Conservation (phyloP, 257 asterid genomes). For the Echites panduratus region DNA sequence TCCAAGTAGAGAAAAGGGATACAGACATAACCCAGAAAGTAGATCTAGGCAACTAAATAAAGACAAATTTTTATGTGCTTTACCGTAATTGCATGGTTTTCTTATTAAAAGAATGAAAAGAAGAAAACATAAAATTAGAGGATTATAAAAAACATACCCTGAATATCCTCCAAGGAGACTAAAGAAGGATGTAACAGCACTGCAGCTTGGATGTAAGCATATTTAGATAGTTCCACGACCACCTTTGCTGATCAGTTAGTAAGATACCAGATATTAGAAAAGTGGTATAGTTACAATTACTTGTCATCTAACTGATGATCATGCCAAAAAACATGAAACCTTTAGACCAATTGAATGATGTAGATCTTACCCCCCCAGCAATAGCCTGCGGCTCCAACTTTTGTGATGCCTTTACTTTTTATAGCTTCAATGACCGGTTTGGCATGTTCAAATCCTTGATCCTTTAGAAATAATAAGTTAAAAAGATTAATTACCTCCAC, state of each 20-base stretch:
- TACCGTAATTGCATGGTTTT: background rate
- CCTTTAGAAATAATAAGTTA: slow-evolving; percentile 22
- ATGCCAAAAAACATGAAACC: background rate
- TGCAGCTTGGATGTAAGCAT: slow-evolving; percentile 46
- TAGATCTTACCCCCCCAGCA: slow-evolving; percentile 58
- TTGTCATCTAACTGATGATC: background rate
- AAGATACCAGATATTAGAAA: background rate
- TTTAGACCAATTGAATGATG: background rate
- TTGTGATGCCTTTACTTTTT: slow-evolving; percentile 45
- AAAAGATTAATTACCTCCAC: background rate
- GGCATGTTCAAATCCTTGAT: slow-evolving; percentile 52
- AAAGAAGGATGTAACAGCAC: slow-evolving; percentile 62
- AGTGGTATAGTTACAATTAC: background rate
- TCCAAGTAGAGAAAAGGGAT: background rate
- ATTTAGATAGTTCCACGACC: slow-evolving; percentile 51
- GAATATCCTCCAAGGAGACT: slow-evolving; percentile 46
- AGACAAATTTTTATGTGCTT: too few relatives aligned
- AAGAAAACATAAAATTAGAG: background rate
- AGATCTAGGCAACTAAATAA: too few relatives aligned
- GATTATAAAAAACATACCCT: slow-evolving; percentile 25
- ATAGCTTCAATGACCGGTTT: slow-evolving; percentile 54
- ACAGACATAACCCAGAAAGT: too few relatives aligned
- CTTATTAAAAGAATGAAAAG: background rate
- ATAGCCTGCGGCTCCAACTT: slow-evolving; percentile 64
- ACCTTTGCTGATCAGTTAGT: slow-evolving; percentile 48